These are phyloP conservation scores for Rhizophora mangle DNA, from an alignment of 345 rosid species.

Conservation along the genomic window DNA sequence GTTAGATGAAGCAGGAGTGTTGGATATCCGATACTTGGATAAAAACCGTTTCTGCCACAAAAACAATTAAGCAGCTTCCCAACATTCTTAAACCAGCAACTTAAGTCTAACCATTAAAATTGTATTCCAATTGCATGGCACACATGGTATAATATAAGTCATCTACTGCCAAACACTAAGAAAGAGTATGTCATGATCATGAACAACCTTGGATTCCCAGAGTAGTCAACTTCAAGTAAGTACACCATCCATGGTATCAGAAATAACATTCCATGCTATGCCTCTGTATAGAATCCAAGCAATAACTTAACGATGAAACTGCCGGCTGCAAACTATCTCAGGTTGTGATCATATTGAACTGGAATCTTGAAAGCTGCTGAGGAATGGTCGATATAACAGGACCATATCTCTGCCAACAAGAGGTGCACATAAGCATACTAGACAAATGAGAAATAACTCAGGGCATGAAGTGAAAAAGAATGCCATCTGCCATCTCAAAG, in stretches of 20 bases:
- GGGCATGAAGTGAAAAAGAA: background rate
- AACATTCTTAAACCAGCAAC: slow-evolving; percentile 3
- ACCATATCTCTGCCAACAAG: slow-evolving; percentile 75
- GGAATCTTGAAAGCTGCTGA: slow-evolving; percentile 96
- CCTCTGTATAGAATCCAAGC: background rate
- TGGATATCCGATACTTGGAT: too few relatives aligned
- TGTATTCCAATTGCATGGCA: background rate
- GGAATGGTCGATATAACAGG: slow-evolving; percentile 96
- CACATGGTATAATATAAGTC: slow-evolving; percentile 1
- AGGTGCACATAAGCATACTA: background rate
- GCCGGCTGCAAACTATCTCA: slow-evolving; percentile 22
- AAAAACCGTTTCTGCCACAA: background rate
- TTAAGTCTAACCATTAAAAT: background rate
- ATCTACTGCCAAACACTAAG: background rate
- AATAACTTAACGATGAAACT: background rate
- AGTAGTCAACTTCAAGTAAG: background rate
- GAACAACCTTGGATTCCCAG: background rate
- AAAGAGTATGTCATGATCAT: slow-evolving; percentile 3
- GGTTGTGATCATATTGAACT: slow-evolving; percentile 80
- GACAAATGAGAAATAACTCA: background rate
- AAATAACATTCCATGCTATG: background rate
- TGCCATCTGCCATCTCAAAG: background rate
- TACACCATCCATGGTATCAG: background rate
- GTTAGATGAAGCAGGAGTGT: too few relatives aligned
- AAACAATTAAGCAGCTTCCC: background rate